Base-by-base conservation (phyloP, 2,329 filamentous ascomycete species). In the Monilinia polystroma region DNA sequence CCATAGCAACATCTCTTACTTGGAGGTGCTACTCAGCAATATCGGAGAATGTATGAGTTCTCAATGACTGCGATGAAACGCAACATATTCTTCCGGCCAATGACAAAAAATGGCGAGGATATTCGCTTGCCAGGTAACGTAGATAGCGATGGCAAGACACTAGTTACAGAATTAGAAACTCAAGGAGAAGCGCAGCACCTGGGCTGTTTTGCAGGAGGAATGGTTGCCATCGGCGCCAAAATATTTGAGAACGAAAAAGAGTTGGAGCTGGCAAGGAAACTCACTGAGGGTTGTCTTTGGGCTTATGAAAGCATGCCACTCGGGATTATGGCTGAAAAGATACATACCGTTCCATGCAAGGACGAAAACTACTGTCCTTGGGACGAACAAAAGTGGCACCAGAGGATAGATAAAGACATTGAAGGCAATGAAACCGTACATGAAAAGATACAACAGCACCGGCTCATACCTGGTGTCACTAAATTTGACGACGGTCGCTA, bases 171-270 rank as follows among this genome's bases (percentile, higher is more conserved):
- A 32, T 72, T 79, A 26, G 63, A 78, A 43, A 57, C 70, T n/a
- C 70, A 70, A 77, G 66, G 71, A 45, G 79, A 73, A 49, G 79
- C 82, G 10, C 85, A 90, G 70, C 90, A 92, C 76, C 80, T 92
- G 1, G 84, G 84, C 1, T 93, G 90, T 76, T 93, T 90, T 73
- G 80, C 84, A 3, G 90, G 90, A 16, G 90, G 89, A 16, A 87
- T 90, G 80, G 87, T 90, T 57, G 89, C 81, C 0, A 82, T 93
- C 47, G 87, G 84, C 1, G 87, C 88, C 1, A 85, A 83, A 69
- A 79, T 92, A 43, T 84, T 90, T 68, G 73, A 80, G 53, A 79
- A 78, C 0, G 77, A 79, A 0, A 80, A 83, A 4, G 84, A 89
- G 56, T 74, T 90, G 6, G 78, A 82, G 3, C 80, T 83, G 12